Percentiles rank a stretch among this genome's conserved stretches.
phyloP scores from a whole-genome alignment of 2,329 filamentous ascomycete genomes.

The Pseudopyricularia cyperi region DNA sequence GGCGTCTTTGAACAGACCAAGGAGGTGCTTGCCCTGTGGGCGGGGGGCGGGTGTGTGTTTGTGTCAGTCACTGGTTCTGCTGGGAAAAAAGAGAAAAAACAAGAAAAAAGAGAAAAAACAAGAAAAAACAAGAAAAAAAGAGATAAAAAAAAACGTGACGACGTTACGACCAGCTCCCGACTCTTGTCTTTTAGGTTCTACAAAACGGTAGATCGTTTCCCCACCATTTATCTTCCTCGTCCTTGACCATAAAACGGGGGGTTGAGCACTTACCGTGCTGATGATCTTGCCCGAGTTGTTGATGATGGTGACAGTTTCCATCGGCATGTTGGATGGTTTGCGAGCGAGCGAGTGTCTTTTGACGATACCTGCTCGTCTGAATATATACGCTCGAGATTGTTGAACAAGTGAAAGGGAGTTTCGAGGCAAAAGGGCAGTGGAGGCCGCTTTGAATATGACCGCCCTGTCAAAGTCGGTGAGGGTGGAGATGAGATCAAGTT shows the following conservation, averaged over 20 bases:
- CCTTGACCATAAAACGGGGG: neutral
- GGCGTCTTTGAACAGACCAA: slow-evolving; percentile 85
- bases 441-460: too few relatives aligned
- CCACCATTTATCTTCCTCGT: neutral
- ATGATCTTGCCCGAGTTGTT: slow-evolving; percentile 87
- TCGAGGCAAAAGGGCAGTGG: too few relatives aligned
- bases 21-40: slow-evolving; percentile 70
- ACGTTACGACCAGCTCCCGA: slow-evolving; percentile 3
- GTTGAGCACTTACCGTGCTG: slow-evolving; percentile 59
- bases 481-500: too few relatives aligned
- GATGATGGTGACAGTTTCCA: slow-evolving; percentile 76
- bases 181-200: neutral
- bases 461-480: too few relatives aligned
- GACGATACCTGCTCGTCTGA: neutral
- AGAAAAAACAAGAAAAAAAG: neutral
- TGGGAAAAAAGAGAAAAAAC: neutral
- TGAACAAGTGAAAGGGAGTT: neutral
- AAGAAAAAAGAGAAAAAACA: neutral
- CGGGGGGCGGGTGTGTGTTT: neutral
- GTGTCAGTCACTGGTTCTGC: neutral
- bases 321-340: slow-evolving; percentile 20
- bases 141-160: neutral
- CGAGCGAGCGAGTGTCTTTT: neutral
- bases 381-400: neutral
- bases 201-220: neutral